Percentiles rank a stretch among this genome's conserved stretches.
Conservation (phyloP, 768 basidiomycete species). For the Hypsizygus marmoreus region DNA sequence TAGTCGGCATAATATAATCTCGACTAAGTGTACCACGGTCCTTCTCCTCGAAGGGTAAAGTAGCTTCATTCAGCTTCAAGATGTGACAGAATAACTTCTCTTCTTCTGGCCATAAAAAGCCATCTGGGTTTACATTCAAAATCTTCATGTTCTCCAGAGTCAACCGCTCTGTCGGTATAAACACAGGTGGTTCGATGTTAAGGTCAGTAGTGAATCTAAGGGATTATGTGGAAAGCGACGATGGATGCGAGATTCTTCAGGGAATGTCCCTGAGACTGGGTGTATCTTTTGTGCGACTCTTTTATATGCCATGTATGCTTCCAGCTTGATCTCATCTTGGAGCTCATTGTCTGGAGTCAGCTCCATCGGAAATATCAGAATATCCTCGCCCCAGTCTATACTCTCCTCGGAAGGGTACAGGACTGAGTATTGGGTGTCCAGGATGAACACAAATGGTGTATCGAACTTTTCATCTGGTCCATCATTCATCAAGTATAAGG, state of each 20-base stretch:
- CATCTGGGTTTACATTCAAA: constrained; percentile 25
- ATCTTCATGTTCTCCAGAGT: constrained; percentile 27
- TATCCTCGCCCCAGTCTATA: constrained; percentile 5
- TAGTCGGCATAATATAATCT: constrained; percentile 19
- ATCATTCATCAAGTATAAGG: not conserved
- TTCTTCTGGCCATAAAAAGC: constrained; percentile 34
- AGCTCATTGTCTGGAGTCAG: not conserved
- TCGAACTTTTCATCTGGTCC: too few relatives aligned
- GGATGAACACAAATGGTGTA: not conserved
- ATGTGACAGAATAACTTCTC: too few relatives aligned
- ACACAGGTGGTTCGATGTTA: constrained; percentile 33
- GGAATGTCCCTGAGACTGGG: constrained; percentile 34
- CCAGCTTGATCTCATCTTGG: not conserved
- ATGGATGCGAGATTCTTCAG: constrained; percentile 32
- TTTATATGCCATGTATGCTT: constrained; percentile 29
- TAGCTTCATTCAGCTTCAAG: constrained; percentile 29
- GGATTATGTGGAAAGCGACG: constrained; percentile 36
- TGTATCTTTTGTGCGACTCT: constrained; percentile 30
- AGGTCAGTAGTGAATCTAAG: constrained; percentile 23
- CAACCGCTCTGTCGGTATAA: constrained; percentile 25
- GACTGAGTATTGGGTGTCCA: not conserved
- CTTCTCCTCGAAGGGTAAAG: constrained; percentile 32
- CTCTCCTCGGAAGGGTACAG: not conserved
- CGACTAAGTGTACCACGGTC: constrained; percentile 23
- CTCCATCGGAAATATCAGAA: not conserved